These are phyloP conservation scores for Marasmius fiardii DNA, from an alignment of 1,284 basidiomycete genomes.

Conservation along the genomic window DNA sequence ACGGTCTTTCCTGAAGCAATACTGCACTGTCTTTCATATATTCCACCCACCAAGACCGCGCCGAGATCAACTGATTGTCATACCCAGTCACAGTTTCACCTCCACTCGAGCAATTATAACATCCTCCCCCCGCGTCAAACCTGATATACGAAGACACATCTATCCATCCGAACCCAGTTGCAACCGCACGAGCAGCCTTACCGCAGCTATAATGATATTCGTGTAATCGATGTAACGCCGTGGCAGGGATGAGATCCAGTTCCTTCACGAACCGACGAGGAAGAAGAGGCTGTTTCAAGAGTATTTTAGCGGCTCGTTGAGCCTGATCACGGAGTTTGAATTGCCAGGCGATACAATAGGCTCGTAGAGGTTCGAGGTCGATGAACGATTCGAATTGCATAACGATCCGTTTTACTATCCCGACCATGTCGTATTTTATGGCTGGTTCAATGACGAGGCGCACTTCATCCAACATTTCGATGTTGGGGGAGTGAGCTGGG, in stretches of 20 bases:
- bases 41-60: slow-evolving; percentile 14
- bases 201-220: slow-evolving; percentile 7
- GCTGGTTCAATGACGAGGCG: slow-evolving; percentile 1
- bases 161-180: slow-evolving; percentile 11
- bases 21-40: slow-evolving; percentile 10
- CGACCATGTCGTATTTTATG: slow-evolving; percentile 3
- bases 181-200: slow-evolving; percentile 4
- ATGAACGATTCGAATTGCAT: background rate
- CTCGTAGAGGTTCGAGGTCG: background rate
- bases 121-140: slow-evolving; percentile 3
- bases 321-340: background rate
- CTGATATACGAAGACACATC: slow-evolving; percentile 2
- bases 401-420: background rate
- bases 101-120: slow-evolving; percentile 5
- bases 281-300: background rate
- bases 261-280: background rate
- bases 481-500: slow-evolving; percentile 13
- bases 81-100: background rate
- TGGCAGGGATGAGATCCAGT: slow-evolving; percentile 1
- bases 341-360: slow-evolving; percentile 1
- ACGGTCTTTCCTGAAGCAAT: slow-evolving; percentile 12
- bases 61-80: background rate
- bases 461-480: background rate
- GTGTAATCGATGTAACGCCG: slow-evolving; percentile 4
- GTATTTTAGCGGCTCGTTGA: background rate